Base-by-base conservation (phyloP, 2,329 filamentous ascomycete genomes). In the Aspergillus novoparasiticus region DNA sequence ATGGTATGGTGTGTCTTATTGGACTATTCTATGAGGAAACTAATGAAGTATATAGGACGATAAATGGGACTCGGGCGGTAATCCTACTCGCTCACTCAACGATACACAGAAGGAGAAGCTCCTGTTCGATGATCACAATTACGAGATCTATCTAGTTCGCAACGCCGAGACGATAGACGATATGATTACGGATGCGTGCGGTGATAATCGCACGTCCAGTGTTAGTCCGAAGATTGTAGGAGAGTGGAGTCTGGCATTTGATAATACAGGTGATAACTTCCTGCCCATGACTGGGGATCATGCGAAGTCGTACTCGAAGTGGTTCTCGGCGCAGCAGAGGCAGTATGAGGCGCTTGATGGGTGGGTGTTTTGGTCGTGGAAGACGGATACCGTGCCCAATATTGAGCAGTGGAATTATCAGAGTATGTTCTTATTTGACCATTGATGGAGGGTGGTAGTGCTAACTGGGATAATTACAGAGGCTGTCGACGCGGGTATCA, bases 11-110 rank as follows among this genome's bases (percentile, higher is more conserved):
- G 2, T 1, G 0, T 45, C 8, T 21, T 12, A 10, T 16, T 16
- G 1, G 2, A 2, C 14, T 36, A 8, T 36, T 16, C 2, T 2
- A 36, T 16, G n/a, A 2, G n/a, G 3, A 46, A 5, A 0, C 9
- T 46, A 46, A 46, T 9, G 11, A 23, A 14, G 10, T 5, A 26
- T 1, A 23, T 6, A 46, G 43, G n/a, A 46, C 43, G 43, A 46
- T 2, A 46, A 46, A 46, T 46, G 43, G 43, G 12, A 46, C 10
- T 46, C 43, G 4, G 43, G 43, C 1, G 43, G 43, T 16, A 46
- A 46, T 6, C 43, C 43, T 4, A 23, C 43, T 2, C 43, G 43
- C 21, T 46, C 43, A 8, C n/a, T 46, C 6, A 46, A 14, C 21
- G 43, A 23, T 10, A 46, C 43, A 0, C 43, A 46, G 21, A 46